Evolutionary conservation across 139 green algal species (phyloP), one percentile per base, ranked within the genome.

Genomic region (Picochlorum costavermella): DNA sequence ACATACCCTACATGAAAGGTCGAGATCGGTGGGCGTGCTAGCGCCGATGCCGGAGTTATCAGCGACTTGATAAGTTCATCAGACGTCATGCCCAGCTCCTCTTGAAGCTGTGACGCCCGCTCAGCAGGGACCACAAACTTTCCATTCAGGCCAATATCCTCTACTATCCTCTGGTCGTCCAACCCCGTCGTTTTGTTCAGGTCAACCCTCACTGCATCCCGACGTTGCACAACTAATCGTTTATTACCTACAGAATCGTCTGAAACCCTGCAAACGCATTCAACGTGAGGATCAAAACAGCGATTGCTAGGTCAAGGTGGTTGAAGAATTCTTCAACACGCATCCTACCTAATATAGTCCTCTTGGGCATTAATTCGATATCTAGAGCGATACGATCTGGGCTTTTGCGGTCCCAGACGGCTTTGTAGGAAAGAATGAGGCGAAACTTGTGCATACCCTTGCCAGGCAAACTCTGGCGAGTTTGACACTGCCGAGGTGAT

Each of bases 21-120:
- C 1, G 86, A 94, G 16, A 93, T 86, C 14, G 81, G 81, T 1
- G 87, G 77, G 8, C 84, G 29, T 3, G 87, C 84, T 29, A 86
- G 61, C 43, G 64, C 53, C 0, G 84, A 74, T 4, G 84, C 87
- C 5, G 82, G 77, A 16, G 59, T 58, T 13, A 93, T 75, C 1
- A 95, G 71, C 25, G 61, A 49, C 23, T 74, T 66, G 23, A 95
- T 59, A 43, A 92, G 65, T 55, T 83, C 66, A 14, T 87, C 75
- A 31, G 79, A 60, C 2, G 20, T 71, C 5, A 77, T n/a, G 14
- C 68, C 62, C 12, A 64, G 56, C 45, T 57, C 53, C 29, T 58
- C 12, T n/a, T 76, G 12, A 26, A 89, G 61, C 50, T 69, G 28
- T 60, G 59, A 13, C 31, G 80, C 76, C 60, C 83, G 76, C 3